Percentiles rank a stretch among this genome's conserved stretches.
Conservation (phyloP, 768 basidiomycete species). For the Boletus bicolor region DNA sequence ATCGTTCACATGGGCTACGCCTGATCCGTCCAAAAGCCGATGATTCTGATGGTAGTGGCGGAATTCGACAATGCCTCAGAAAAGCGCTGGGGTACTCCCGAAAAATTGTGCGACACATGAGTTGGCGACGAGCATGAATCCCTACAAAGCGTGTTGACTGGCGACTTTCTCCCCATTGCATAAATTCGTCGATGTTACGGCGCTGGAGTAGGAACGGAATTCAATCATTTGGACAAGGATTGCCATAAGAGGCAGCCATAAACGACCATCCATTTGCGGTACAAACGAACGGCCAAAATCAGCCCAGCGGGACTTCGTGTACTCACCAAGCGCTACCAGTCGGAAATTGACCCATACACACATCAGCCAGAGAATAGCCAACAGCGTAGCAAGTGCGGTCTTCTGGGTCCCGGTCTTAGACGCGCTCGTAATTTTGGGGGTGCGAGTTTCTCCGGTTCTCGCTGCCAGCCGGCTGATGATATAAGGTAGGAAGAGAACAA, state of each 20-base stretch:
- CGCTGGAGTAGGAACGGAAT: background rate
- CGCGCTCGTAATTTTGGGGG: background rate
- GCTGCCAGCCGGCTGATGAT: conserved; percentile 1
- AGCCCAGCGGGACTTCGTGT: conserved; percentile 12
- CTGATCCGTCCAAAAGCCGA: background rate
- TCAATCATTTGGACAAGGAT: background rate
- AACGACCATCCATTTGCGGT: conserved; percentile 5
- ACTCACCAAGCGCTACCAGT: background rate
- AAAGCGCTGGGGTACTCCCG: background rate
- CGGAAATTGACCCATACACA: background rate
- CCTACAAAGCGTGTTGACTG: background rate
- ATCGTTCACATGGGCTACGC: background rate
- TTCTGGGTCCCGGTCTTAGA: conserved; percentile 5
- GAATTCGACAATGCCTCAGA: background rate
- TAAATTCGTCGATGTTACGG: too few relatives aligned
- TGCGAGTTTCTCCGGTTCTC: background rate
- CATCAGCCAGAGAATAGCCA: background rate
- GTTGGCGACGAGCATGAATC: background rate
- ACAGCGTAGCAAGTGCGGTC: background rate
- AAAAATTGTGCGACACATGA: background rate
- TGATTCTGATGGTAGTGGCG: background rate
- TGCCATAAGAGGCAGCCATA: conserved; percentile 8
- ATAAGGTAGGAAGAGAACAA: conserved; percentile 29
- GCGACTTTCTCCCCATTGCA: background rate
- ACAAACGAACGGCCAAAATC: conserved; percentile 20